Conservation (phyloP, 345 rosid genomes). For the Theobroma cacao region DNA sequence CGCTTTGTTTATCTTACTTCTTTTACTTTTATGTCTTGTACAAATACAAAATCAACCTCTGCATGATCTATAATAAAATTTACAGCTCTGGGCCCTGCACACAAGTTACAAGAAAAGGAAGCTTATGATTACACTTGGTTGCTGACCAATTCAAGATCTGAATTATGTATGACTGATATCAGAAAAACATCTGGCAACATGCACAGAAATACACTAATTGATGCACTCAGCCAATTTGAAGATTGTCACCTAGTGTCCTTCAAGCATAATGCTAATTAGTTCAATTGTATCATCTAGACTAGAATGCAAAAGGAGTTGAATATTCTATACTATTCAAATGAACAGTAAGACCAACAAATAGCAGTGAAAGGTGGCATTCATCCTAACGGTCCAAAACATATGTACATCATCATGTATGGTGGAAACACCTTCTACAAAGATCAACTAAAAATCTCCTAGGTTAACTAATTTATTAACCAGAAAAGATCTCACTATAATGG, state of each 20-base stretch:
- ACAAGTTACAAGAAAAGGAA: slow-evolving; percentile 12
- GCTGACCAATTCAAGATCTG: neutral
- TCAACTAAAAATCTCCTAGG: neutral
- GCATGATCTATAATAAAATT: slow-evolving; percentile 84
- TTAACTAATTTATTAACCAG: neutral
- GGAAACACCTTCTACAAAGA: neutral
- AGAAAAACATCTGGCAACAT: neutral
- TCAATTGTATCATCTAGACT: neutral
- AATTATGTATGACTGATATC: neutral
- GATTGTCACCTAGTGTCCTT: neutral
- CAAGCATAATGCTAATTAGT: neutral
- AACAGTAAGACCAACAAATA: neutral
- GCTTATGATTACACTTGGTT: slow-evolving; percentile 1
- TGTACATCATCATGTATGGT: neutral
- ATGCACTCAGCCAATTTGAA: neutral
- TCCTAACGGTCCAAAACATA: neutral
- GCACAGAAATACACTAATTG: neutral
- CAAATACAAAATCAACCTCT: slow-evolving; percentile 72
- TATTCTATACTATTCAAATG: neutral
- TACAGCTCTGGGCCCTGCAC: slow-evolving; percentile 82
- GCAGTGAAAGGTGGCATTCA: neutral
- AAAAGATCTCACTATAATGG: neutral
- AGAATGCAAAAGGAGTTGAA: neutral
- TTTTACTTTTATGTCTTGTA: slow-evolving; percentile 74
- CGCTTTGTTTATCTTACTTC: slow-evolving; percentile 40